A percentile compares a stretch with the other conserved stretches of the same genome.
These are phyloP conservation scores for Trametes pubescens DNA, from an alignment of 1,284 basidiomycete species.

Conservation along the genomic window DNA sequence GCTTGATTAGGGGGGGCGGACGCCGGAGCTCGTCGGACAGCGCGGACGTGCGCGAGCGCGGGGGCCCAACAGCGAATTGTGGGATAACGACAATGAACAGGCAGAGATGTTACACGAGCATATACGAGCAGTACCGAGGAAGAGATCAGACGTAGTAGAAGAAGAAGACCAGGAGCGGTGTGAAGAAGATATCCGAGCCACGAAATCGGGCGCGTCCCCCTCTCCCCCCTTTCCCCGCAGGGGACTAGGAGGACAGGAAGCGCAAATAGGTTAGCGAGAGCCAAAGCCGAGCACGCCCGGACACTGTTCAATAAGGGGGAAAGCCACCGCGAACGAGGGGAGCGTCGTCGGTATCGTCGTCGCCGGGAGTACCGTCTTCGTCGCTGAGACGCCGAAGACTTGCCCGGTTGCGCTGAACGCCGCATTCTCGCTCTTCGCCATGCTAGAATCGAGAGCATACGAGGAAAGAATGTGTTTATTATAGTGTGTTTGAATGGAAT, in stretches of 20 bases:
- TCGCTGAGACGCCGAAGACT: constrained; percentile 13
- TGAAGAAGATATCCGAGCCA: constrained; percentile 27
- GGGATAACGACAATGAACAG: constrained; percentile 7
- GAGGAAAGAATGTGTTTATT: not conserved
- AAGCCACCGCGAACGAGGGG: constrained; percentile 33
- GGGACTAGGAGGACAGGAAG: constrained; percentile 39
- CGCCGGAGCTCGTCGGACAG: not conserved
- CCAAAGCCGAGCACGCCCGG: constrained; percentile 26
- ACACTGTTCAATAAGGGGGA: constrained; percentile 17
- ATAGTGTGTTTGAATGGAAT: constrained; percentile 11
- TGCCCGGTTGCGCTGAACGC: constrained; percentile 17
- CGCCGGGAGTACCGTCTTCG: constrained; percentile 10
- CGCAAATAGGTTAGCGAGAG: constrained; percentile 22
- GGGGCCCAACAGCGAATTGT: not conserved
- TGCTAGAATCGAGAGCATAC: constrained; percentile 9
- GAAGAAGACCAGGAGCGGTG: not conserved
- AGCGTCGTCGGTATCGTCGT: constrained; percentile 9
- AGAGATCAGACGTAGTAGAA: not conserved
- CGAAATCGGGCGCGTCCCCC: constrained; percentile 26
- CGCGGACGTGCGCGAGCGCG: not conserved
- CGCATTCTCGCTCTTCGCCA: constrained; percentile 8
- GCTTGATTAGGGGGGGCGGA: not conserved
- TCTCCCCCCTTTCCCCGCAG: constrained; percentile 39
- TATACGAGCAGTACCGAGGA: not conserved
- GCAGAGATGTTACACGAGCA: not conserved